Evolutionary conservation across 768 basidiomycete species (phyloP).

Genomic region (Saitozyma podzolica): DNA sequence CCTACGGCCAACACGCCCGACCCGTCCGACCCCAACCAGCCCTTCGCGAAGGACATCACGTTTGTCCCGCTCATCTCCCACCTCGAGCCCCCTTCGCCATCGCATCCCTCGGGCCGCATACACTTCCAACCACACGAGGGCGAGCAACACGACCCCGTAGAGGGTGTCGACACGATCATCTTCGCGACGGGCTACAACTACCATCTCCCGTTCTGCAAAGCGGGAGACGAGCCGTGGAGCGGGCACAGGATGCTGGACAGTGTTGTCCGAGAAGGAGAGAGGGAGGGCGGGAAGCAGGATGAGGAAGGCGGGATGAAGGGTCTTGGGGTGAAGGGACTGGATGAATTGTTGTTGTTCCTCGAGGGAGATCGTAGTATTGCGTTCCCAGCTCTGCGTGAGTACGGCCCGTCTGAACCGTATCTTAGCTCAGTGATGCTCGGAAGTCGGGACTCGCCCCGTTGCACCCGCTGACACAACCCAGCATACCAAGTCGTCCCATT

Average conservation of each 20-base stretch:
- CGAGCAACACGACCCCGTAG: background rate
- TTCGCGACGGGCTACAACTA: slow-evolving; percentile 55
- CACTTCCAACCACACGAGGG: slow-evolving; percentile 40
- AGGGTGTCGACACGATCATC: slow-evolving; percentile 51
- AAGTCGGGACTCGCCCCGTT: no score
- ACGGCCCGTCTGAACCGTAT: background rate
- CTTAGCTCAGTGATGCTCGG: background rate
- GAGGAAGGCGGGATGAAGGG: slow-evolving; percentile 45
- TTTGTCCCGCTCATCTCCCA: slow-evolving; percentile 34
- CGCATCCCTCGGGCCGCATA: slow-evolving; percentile 24
- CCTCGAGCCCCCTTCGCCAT: slow-evolving; percentile 15
- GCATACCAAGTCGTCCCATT: slow-evolving; percentile 64
- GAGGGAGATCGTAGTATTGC: slow-evolving; percentile 48
- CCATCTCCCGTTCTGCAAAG: slow-evolving; percentile 49
- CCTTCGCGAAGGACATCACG: slow-evolving; percentile 47
- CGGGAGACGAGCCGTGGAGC: slow-evolving; percentile 46
- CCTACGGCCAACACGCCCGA: slow-evolving; percentile 21
- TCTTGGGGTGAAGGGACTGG: slow-evolving; percentile 46
- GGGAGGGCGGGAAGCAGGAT: slow-evolving; percentile 30
- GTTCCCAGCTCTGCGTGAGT: slow-evolving; percentile 50
- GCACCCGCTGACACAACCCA: slow-evolving; percentile 4
- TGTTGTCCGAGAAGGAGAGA: slow-evolving; percentile 22
- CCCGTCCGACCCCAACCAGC: slow-evolving; percentile 20
- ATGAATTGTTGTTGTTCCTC: slow-evolving; percentile 52
- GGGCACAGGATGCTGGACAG: slow-evolving; percentile 17